Percentiles rank a stretch among this genome's conserved stretches.
These are phyloP conservation scores for Nematocida ironsii DNA, from an alignment of 371 early-diverging fungal genomes.

Conservation along the genomic window DNA sequence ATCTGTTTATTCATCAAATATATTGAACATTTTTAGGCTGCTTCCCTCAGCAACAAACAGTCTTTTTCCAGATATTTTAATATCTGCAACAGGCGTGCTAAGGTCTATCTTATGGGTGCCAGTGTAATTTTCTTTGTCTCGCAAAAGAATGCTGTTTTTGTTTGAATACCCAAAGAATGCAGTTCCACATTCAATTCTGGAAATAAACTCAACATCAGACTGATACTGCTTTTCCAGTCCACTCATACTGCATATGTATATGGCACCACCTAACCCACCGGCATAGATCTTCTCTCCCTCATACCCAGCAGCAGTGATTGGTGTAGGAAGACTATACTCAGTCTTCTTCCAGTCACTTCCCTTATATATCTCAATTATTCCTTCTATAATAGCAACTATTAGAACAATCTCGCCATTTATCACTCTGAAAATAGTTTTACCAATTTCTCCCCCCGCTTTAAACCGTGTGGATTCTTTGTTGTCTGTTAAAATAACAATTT, in stretches of 20 bases:
- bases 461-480: slow-evolving; percentile 38
- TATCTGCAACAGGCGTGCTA: slow-evolving; percentile 21
- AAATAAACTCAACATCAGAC: slow-evolving; percentile 53
- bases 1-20: slow-evolving; percentile 45
- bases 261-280: slow-evolving; percentile 39
- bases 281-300: slow-evolving; percentile 39
- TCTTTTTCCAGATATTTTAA: slow-evolving; percentile 54
- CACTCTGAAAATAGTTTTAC: slow-evolving; percentile 28
- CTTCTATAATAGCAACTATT: slow-evolving; percentile 30
- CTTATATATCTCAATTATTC: slow-evolving; percentile 39
- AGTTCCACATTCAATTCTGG: slow-evolving; percentile 51
- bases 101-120: slow-evolving; percentile 54
- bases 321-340: slow-evolving; percentile 6
- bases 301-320: slow-evolving; percentile 52
- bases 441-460: slow-evolving; percentile 30
- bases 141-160: slow-evolving; percentile 30
- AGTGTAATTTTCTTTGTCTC: slow-evolving; percentile 49
- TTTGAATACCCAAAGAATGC: slow-evolving; percentile 53
- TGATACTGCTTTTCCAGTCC: slow-evolving; percentile 40
- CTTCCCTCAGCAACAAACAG: slow-evolving; percentile 40
- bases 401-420: slow-evolving; percentile 15
- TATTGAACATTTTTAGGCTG: slow-evolving; percentile 47
- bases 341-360: slow-evolving; percentile 10
- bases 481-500: slow-evolving; percentile 33
- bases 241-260: slow-evolving; percentile 22